Evolutionary conservation across 768 basidiomycete species (phyloP).

Genomic region (Dictyophora rubrovolvata): DNA sequence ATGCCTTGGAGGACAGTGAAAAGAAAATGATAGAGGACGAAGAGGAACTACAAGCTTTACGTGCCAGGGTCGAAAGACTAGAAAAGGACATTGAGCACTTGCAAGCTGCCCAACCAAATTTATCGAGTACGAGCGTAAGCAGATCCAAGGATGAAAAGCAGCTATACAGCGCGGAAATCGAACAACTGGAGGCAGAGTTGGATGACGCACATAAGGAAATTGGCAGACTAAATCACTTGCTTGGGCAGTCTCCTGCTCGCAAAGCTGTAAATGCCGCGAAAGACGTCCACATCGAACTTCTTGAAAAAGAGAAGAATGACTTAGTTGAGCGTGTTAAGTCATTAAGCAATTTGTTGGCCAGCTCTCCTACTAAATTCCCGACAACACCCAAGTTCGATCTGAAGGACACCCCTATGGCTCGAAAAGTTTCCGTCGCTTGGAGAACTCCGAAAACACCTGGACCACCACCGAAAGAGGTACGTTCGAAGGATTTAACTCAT

Average conservation of each 20-base stretch:
- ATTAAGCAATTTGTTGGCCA: conserved; percentile 42
- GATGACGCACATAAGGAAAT: conserved; percentile 71
- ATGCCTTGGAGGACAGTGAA: conserved; percentile 67
- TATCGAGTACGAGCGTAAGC: conserved; percentile 27
- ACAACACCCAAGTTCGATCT: conserved; percentile 43
- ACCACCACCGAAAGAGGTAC: conserved; percentile 64
- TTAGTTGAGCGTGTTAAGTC: conserved; percentile 59
- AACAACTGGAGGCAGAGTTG: conserved; percentile 63
- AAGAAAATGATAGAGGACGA: conserved; percentile 48
- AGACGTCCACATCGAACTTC: conserved; percentile 61
- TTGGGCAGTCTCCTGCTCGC: conserved; percentile 64
- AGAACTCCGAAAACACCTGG: conserved; percentile 70
- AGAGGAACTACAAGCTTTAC: conserved; percentile 9
- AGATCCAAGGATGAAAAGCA: conserved; percentile 30
- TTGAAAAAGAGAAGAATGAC: conserved; percentile 71
- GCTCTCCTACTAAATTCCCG: conserved; percentile 40
- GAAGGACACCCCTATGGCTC: conserved; percentile 49
- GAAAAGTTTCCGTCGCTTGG: conserved; percentile 50
- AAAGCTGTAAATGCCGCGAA: conserved; percentile 72
- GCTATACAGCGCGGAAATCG: conserved; percentile 43
- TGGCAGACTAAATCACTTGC: conserved; percentile 51
- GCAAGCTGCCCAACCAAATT: background rate
- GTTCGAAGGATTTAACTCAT: conserved; percentile 16
- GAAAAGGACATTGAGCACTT: conserved; percentile 2
- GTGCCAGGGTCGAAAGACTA: conserved; percentile 4